phyloP scores from a whole-genome alignment of 305 asterid genomes.

The Ajuga reptans region DNA sequence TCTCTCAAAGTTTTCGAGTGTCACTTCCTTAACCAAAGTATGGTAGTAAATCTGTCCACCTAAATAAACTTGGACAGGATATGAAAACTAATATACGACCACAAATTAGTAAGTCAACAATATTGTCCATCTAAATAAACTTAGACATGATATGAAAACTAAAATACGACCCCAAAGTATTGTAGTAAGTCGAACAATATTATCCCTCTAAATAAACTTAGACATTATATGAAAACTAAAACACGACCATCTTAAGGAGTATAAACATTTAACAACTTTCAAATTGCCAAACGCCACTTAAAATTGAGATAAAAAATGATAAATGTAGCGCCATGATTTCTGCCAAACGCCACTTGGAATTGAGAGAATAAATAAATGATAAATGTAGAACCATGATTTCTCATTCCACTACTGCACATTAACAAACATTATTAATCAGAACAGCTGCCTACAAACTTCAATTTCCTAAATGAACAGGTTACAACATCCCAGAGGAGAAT shows the following conservation, averaged over 20 bases:
- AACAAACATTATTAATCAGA: background rate
- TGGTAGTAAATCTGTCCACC: background rate
- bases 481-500: background rate
- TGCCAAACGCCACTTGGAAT: background rate
- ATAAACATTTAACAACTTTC: background rate
- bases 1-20: too few species aligned
- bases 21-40: background rate
- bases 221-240: too few species aligned
- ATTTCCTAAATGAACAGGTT: background rate
- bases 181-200: too few species aligned
- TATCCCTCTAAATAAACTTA: too few species aligned
- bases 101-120: too few species aligned
- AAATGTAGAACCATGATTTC: background rate
- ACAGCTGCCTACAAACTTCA: background rate
- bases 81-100: background rate
- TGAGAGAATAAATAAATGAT: background rate
- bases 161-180: too few species aligned
- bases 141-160: too few species aligned
- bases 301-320: background rate
- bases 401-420: slow-evolving; percentile 1
- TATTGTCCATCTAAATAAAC: background rate
- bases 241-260: too few species aligned
- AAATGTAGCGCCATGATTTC: background rate
- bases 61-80: background rate
- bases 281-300: background rate